A percentile compares a stretch with the other conserved stretches of the same genome.
phyloP scores from a whole-genome alignment of 2,329 filamentous ascomycete genomes.

The Chrysosporium queenslandicum region DNA sequence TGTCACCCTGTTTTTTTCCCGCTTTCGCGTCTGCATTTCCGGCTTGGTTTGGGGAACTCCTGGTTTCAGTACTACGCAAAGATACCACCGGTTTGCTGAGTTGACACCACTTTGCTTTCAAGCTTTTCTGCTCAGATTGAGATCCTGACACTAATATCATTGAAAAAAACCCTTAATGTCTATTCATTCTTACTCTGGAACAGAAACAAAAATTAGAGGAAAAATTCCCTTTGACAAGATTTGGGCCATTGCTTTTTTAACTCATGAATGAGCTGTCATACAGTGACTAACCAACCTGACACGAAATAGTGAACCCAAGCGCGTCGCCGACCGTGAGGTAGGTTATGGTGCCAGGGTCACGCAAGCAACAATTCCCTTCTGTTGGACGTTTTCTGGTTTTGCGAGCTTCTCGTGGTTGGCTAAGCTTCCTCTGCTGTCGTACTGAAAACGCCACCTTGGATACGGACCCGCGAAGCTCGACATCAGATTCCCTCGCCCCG shows the following conservation, averaged over 20 bases:
- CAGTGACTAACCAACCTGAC: neutral
- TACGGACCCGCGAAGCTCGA: no score
- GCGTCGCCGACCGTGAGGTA: neutral
- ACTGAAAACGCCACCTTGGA: no score
- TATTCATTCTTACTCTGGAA: neutral
- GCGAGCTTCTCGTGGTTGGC: no score
- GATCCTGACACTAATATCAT: neutral
- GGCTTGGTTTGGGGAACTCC: neutral
- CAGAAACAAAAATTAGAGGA: no score
- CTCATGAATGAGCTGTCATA: neutral
- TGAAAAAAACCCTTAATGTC: slow-evolving; percentile 1
- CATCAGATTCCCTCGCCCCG: no score
- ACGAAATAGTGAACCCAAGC: neutral
- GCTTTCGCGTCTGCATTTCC: neutral
- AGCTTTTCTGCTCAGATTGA: neutral
- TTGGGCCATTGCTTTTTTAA: neutral
- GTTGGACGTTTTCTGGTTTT: neutral
- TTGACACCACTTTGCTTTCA: neutral
- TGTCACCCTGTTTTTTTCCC: neutral
- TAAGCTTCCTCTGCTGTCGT: no score
- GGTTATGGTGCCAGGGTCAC: neutral
- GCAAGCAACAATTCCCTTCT: neutral
- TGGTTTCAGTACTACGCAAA: neutral
- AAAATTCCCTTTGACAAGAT: no score
- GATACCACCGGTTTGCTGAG: neutral